These are phyloP conservation scores for Pseudomassariella vexata DNA, from an alignment of 2,329 filamentous ascomycete genomes.

Conservation along the genomic window DNA sequence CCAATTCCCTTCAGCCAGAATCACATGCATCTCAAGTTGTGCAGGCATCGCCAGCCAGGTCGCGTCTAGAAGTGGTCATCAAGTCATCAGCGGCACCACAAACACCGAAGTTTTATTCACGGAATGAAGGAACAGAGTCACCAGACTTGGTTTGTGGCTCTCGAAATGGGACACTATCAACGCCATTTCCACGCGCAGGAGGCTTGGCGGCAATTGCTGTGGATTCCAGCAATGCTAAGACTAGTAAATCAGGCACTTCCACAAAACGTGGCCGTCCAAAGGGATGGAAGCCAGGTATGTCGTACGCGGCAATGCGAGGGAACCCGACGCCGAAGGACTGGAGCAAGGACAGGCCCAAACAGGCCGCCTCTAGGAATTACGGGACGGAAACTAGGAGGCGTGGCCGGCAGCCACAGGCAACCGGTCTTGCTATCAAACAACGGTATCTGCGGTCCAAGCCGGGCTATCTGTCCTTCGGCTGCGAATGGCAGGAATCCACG, in stretches of 20 bases:
- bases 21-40: background rate
- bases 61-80: background rate
- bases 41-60: background rate
- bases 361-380: too few species aligned
- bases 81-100: background rate
- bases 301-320: conserved; percentile 19
- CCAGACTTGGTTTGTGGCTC: too few species aligned
- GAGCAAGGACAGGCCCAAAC: too few species aligned
- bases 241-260: too few species aligned
- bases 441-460: conserved; percentile 36
- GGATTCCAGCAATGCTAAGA: too few species aligned
- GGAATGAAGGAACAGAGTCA: too few species aligned
- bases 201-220: too few species aligned
- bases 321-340: conserved; percentile 19
- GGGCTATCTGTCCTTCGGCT: conserved; percentile 46
- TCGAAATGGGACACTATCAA: too few species aligned
- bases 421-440: conserved; percentile 31
- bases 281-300: conserved; percentile 34
- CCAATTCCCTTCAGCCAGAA: background rate
- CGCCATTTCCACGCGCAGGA: too few species aligned
- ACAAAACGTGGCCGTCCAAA: conserved; percentile 41
- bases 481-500: conserved; percentile 44
- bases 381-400: conserved; percentile 16
- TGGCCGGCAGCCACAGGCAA: conserved; percentile 34
- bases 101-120: too few species aligned